Conservation (phyloP, 2,329 filamentous ascomycete genomes). For the Huntiella savannae region DNA sequence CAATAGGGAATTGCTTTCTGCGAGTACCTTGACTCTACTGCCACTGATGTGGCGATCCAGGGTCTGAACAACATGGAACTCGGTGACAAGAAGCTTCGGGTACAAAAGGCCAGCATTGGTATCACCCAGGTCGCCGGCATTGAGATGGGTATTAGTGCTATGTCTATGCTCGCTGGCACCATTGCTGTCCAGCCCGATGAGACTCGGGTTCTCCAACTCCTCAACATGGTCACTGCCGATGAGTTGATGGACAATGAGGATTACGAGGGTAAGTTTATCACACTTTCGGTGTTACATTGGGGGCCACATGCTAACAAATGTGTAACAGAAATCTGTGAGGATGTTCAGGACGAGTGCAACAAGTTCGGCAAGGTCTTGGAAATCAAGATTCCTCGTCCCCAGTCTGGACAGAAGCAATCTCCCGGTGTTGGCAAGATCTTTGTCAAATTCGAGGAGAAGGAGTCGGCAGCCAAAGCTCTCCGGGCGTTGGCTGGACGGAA, state of each 20-base stretch:
- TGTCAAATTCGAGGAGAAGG: conserved; percentile 70
- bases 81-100: conserved; percentile 68
- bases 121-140: conserved; percentile 80
- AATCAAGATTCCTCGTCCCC: conserved; percentile 84
- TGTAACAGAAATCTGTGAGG: conserved; percentile 73
- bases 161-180: conserved; percentile 92
- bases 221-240: conserved; percentile 97
- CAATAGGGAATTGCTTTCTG: conserved; percentile 81
- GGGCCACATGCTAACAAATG: conserved; percentile 18
- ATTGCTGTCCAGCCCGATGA: conserved; percentile 60
- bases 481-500: conserved; percentile 84
- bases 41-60: conserved; percentile 73
- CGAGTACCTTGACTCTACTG: conserved; percentile 62
- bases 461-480: conserved; percentile 67
- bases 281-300: background rate
- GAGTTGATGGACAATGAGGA: conserved; percentile 88
- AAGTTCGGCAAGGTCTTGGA: conserved; percentile 76
- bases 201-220: conserved; percentile 69
- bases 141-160: conserved; percentile 92
- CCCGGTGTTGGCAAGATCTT: conserved; percentile 94
- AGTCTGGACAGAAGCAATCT: conserved; percentile 62
- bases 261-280: conserved; percentile 57
- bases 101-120: conserved; percentile 77
- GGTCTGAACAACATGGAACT: conserved; percentile 87
- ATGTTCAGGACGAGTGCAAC: conserved; percentile 77